phyloP scores from a whole-genome alignment of 768 basidiomycete genomes.

The Tephrocybe sp. region DNA sequence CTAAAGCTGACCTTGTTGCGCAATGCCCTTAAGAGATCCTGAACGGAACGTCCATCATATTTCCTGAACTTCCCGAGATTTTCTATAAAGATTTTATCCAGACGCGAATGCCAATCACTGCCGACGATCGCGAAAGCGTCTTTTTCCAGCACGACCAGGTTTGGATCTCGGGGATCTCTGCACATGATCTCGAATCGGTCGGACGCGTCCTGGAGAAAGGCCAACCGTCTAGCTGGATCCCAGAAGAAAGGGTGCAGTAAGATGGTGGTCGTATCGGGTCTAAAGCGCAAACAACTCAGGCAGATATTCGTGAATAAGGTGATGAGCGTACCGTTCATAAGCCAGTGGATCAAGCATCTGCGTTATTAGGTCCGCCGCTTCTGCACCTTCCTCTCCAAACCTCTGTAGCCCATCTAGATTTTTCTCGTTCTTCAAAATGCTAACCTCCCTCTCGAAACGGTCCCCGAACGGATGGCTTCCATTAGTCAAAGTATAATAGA shows the following conservation, averaged over 20 bases:
- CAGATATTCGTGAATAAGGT: neutral
- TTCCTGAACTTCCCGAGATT: conserved; percentile 97
- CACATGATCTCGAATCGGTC: conserved; percentile 99
- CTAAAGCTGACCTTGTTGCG: conserved; percentile 79
- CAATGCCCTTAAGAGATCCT: conserved; percentile 89
- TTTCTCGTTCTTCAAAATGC: conserved; percentile 84
- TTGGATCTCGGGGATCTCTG: conserved; percentile 80
- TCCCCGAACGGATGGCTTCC: conserved; percentile 95
- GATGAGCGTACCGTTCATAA: conserved; percentile 56
- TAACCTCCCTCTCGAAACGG: conserved; percentile 88
- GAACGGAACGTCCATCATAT: conserved; percentile 88
- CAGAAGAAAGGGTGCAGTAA: conserved; percentile 96
- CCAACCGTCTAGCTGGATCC: conserved; percentile 80
- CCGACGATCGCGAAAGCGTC: conserved; percentile 74
- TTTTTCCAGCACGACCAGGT: conserved; percentile 72
- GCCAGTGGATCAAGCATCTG: conserved; percentile 80
- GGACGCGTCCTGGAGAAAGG: conserved; percentile 96
- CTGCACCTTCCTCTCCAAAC: conserved; percentile 92
- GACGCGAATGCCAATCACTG: conserved; percentile 81
- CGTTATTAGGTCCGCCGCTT: conserved; percentile 78
- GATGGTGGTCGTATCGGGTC: conserved; percentile 87
- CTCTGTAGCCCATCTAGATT: conserved; percentile 66
- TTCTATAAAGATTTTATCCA: conserved; percentile 89
- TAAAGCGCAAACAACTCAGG: conserved; percentile 24
- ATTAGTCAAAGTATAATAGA: conserved; percentile 87